Percentiles rank a stretch among this genome's conserved stretches.
These are phyloP conservation scores for Chlamydomonas asymmetrica DNA, from an alignment of 139 green algal species.

Conservation along the genomic window DNA sequence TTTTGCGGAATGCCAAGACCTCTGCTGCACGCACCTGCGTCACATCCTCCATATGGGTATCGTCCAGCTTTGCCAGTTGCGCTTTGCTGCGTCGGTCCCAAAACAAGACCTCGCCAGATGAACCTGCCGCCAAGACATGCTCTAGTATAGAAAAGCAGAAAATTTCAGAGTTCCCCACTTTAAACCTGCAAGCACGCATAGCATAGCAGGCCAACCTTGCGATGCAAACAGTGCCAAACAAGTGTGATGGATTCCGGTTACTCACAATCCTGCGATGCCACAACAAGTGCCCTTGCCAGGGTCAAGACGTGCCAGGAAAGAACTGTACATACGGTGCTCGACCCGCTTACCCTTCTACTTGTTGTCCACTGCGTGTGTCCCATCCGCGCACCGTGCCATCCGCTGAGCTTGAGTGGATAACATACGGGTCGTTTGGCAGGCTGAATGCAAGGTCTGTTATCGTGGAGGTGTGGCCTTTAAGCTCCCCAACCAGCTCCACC, in stretches of 20 bases:
- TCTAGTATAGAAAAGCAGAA: conserved; percentile 44
- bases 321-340: not conserved
- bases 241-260: not conserved
- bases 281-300: not conserved
- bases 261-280: no score
- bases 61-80: conserved; percentile 54
- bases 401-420: conserved; percentile 55
- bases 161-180: conserved; percentile 44
- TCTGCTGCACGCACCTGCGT: conserved; percentile 53
- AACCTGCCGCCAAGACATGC: conserved; percentile 63
- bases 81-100: conserved; percentile 68
- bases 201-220: not conserved
- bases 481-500: conserved; percentile 52
- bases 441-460: conserved; percentile 53
- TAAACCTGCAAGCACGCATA: conserved; percentile 30
- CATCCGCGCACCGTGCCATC: conserved; percentile 68
- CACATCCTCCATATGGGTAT: conserved; percentile 80
- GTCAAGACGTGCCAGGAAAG: not conserved
- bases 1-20: not conserved
- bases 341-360: conserved; percentile 31
- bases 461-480: conserved; percentile 49
- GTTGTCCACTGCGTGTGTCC: conserved; percentile 56
- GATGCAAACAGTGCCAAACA: not conserved
- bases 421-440: conserved; percentile 28
- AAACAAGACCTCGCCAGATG: conserved; percentile 69